Conservation (phyloP, 306 rosid genomes). For the Biancaea sappan region DNA sequence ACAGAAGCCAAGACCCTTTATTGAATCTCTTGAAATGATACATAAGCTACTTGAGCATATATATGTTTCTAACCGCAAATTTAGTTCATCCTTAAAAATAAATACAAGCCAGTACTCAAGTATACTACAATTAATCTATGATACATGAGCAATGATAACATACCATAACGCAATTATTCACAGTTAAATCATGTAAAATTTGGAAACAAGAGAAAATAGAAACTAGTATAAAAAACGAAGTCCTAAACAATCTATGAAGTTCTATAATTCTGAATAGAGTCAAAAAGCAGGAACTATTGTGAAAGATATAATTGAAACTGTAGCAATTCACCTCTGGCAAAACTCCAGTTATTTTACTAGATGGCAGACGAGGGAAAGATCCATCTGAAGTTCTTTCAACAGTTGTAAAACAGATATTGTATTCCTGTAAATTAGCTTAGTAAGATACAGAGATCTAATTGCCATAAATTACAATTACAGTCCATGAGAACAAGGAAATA, state of each 20-base stretch:
- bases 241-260: conserved; percentile 9
- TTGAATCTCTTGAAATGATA: not conserved
- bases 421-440: conserved; percentile 66
- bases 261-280: not conserved
- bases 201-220: conserved; percentile 4
- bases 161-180: not conserved
- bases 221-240: not conserved
- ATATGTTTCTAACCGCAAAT: not conserved
- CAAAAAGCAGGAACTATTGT: not conserved
- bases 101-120: not conserved
- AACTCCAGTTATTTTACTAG: conserved; percentile 73
- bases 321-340: conserved; percentile 79
- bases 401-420: conserved; percentile 95
- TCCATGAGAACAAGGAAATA: conserved; percentile 13
- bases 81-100: not conserved
- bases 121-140: not conserved
- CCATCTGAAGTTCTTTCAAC: conserved; percentile 78
- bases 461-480: conserved; percentile 18
- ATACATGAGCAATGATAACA: not conserved
- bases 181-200: not conserved
- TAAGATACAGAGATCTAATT: conserved; percentile 23
- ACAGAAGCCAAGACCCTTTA: not conserved
- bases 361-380: conserved; percentile 71
- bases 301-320: conserved; percentile 16
- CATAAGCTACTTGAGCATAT: not conserved